A percentile compares a stretch with the other conserved stretches of the same genome.
Conservation (phyloP, 2,329 filamentous ascomycete species). For the Cytospora chrysosperma region DNA sequence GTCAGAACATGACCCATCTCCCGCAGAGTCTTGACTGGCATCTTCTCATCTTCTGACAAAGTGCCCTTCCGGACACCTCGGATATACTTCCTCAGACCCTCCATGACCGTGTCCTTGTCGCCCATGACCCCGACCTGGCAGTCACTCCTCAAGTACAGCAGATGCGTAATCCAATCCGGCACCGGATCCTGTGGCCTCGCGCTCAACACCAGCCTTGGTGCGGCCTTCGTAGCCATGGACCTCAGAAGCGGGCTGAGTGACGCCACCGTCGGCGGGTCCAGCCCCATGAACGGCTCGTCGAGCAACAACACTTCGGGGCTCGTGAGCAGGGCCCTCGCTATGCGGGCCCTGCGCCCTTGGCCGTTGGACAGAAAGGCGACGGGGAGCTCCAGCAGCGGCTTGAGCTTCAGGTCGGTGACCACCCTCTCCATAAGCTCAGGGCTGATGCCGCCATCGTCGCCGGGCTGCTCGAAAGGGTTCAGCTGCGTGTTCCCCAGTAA, state of each 20-base stretch:
- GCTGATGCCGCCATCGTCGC: constrained; percentile 51
- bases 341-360: constrained; percentile 81
- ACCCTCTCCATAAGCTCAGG: constrained; percentile 58
- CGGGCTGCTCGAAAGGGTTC: constrained; percentile 63
- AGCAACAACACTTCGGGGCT: constrained; percentile 79
- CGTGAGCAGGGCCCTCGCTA: constrained; percentile 79
- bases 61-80: constrained; percentile 45
- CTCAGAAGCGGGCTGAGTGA: constrained; percentile 70
- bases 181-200: constrained; percentile 82
- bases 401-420: constrained; percentile 67
- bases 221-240: constrained; percentile 62
- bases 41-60: constrained; percentile 44
- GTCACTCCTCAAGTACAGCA: constrained; percentile 69
- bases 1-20: constrained; percentile 52
- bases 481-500: constrained; percentile 78
- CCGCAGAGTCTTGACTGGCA: constrained; percentile 48
- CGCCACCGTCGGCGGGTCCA: constrained; percentile 79
- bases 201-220: constrained; percentile 73
- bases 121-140: constrained; percentile 67
- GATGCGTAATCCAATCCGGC: constrained; percentile 86
- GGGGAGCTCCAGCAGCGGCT: constrained; percentile 71
- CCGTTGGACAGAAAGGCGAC: constrained; percentile 92
- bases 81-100: constrained; percentile 49
- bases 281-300: constrained; percentile 94
- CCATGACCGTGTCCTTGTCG: constrained; percentile 60